Base-by-base conservation (phyloP, 2,329 filamentous ascomycete species). In the Penicillium sp. region DNA sequence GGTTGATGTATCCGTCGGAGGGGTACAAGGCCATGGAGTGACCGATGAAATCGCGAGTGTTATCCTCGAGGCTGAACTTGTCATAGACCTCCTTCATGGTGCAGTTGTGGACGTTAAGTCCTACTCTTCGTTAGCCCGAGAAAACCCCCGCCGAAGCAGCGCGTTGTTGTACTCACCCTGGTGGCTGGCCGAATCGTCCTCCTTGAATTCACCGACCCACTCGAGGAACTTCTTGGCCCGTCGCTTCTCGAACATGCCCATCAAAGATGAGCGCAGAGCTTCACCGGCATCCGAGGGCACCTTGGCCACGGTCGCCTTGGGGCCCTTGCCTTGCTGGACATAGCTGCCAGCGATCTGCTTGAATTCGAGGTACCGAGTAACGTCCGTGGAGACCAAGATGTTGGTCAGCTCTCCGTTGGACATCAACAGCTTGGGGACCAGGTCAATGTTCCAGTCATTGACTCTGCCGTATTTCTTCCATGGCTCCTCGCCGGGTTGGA, bases 401-500 rank as follows among this genome's bases (percentile, higher is more conserved):
- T 97, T 97, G 74, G 93, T 97, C 72, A 99, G 83, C 80, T 99
- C 93, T 76, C 94, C 94, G 60, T 95, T 96, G 56, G 93, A 92
- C 92, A 99, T 97, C 75, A 99, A 85, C 70, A 99, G 88, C 83
- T 99, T 99, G 65, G 94, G 93, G 45, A 99, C 92, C 58, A 99
- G 84, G 74, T 99, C 95, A 77, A 99, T 95, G 82, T 97, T 97
- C 94, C 94, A 99, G 83, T 97, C 93, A 79, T 97, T 97, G 73
- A 87, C 82, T 56, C 94, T 89, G 67, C 93, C 93, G 75, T 97
- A 97, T 78, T 96, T 92, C 82, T 95, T 93, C 94, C 94, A 97
- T 63, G 93, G 92, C 81, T 97, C 90, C 71, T 92, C 88, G 66
- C 89, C 90, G 58, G 83, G 74, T 56, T 79, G 74, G 72, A 86